Percentiles rank a stretch among this genome's conserved stretches.
phyloP scores from a whole-genome alignment of 805 yeast genomes.

The Teunomyces tritomae region DNA sequence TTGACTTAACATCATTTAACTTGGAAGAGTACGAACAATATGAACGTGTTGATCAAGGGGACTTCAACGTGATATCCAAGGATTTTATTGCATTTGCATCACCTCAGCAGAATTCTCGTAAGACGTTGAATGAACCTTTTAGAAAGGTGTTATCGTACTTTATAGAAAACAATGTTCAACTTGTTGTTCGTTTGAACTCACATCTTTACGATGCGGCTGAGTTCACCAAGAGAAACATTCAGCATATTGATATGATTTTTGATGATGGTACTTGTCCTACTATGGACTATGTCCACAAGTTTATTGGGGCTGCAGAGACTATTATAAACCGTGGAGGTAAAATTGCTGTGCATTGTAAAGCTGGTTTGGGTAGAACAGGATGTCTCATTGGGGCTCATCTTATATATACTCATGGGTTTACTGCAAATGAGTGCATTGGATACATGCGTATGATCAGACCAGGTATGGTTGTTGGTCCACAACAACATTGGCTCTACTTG shows the following conservation, averaged over 20 bases:
- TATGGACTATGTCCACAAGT: constrained; percentile 85
- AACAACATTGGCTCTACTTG: constrained; percentile 96
- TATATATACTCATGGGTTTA: constrained; percentile 93
- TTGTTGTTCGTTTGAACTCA: constrained; percentile 90
- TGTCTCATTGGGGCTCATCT: constrained; percentile 96
- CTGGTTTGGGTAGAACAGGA: constrained; percentile 97
- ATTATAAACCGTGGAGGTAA: constrained; percentile 83
- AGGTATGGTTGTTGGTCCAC: constrained; percentile 99
- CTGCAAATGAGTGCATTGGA: constrained; percentile 95
- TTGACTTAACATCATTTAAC: constrained; percentile 83
- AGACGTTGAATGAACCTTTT: constrained; percentile 70
- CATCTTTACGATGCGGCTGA: constrained; percentile 84
- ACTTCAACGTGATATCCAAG: constrained; percentile 85
- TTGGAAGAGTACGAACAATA: constrained; percentile 92
- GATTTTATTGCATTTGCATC: constrained; percentile 98
- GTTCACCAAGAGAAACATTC: constrained; percentile 78
- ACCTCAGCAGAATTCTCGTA: constrained; percentile 63
- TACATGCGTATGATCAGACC: constrained; percentile 96
- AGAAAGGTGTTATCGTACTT: constrained; percentile 79
- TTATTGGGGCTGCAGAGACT: constrained; percentile 93
- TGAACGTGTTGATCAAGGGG: constrained; percentile 96
- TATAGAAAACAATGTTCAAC: constrained; percentile 66
- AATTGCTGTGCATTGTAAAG: constrained; percentile 98
- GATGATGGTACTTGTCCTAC: constrained; percentile 99
- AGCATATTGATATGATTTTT: constrained; percentile 92